phyloP scores from a whole-genome alignment of 139 green algal species.

The Micractinium sp. region DNA sequence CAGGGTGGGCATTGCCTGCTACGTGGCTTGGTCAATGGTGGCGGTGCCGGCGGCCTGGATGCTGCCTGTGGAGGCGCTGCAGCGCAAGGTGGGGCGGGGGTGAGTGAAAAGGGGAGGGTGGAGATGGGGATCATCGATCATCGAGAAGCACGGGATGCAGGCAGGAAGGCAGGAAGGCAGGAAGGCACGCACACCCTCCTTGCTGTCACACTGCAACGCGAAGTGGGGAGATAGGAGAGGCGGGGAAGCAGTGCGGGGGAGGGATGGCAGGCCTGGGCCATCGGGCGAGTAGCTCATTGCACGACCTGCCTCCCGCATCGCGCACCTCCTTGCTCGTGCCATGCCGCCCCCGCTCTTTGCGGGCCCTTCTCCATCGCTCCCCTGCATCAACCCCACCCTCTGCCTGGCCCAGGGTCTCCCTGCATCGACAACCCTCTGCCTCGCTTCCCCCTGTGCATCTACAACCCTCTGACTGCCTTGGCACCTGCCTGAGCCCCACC shows the following conservation, averaged over 20 bases:
- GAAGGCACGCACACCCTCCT: neutral
- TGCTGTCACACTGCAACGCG: too few species aligned
- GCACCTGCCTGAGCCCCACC: neutral
- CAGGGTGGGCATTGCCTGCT: constrained; percentile 24
- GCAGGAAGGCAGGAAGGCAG: too few species aligned
- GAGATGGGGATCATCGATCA: neutral
- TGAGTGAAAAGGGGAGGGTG: neutral
- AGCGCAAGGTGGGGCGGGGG: neutral
- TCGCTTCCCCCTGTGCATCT: neutral
- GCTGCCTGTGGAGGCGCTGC: constrained; percentile 25
- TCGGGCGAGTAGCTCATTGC: too few species aligned
- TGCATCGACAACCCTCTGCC: neutral
- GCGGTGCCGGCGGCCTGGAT: constrained; percentile 9
- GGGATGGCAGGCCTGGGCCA: too few species aligned
- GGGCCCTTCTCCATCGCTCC: neutral
- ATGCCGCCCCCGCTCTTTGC: neutral
- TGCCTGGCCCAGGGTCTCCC: neutral
- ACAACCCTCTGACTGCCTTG: neutral
- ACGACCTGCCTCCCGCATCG: too few species aligned
- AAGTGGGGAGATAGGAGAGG: too few species aligned
- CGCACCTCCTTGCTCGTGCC: too few species aligned
- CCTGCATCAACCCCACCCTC: neutral
- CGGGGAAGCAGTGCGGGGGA: too few species aligned
- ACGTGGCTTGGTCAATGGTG: constrained; percentile 10
- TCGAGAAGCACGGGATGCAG: neutral